Base-by-base conservation (phyloP, 83 land plant genomes). In the Isoetes engelmannii region DNA sequence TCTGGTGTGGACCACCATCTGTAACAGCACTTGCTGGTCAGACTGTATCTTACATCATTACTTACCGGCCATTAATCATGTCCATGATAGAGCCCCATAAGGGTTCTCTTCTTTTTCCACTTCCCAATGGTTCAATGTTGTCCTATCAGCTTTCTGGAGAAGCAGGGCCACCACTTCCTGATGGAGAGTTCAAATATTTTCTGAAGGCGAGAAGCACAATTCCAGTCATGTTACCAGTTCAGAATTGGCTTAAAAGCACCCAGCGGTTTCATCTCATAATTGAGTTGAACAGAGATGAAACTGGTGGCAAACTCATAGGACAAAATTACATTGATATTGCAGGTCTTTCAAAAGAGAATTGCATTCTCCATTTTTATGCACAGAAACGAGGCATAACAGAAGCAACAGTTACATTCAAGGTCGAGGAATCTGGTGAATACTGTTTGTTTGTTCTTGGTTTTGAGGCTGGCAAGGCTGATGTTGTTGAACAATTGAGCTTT, bases 161-260 rank as follows among this genome's bases (percentile, higher is more conserved):
- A 15, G 68, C 77, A 28, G 74, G 75, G 15, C 63, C 60, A 8
- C 77, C 77, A 7, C 12, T 69, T 21, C 75, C 77, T 0, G 77
- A 69, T 42, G 74, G 54, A 2, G 44, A 28, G 20, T 44, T 75
- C 6, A 69, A 48, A 6, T 41, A 18, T 10, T 74, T 58, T 28
- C 67, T 47, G 37, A 69, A 75, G 44, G 65, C 77, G 0, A 57
- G 77, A 69, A 9, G 15, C 4, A 75, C 63, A 51, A 43, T 61
- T 37, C 53, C 50, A 12, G 12, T 75, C 10, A 28, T 45, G 4
- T 4, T 75, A 7, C 47, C 49, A 21, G 58, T 69, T 0, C 28
- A 20, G 7, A 75, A 75, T 47, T 75, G 77, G 77, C 60, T 70
- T 48, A 75, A 75, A 10, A 4, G 15, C 4, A 37, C 77, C 46